A percentile compares a stretch with the other conserved stretches of the same genome.
Evolutionary conservation across 2,329 filamentous ascomycete genomes (phyloP).

Genomic region (Penicillium aurantiogriseum): DNA sequence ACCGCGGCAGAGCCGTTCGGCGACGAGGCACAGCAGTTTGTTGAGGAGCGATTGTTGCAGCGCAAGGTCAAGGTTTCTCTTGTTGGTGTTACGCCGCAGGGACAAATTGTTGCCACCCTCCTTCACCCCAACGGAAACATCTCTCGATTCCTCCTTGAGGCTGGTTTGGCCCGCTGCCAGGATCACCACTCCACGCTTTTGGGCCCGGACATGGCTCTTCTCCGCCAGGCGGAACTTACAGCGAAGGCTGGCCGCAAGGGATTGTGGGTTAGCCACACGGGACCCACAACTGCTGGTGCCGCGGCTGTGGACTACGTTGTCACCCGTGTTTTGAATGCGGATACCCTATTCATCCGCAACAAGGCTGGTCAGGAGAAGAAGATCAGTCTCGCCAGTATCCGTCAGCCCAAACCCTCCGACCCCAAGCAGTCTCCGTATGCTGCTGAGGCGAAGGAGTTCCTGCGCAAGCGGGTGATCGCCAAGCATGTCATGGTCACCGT

Average conservation of each 20-base stretch:
- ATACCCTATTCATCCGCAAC: conserved; percentile 82
- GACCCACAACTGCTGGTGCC: conserved; percentile 58
- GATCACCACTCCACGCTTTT: conserved; percentile 95
- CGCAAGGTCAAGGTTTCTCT: conserved; percentile 79
- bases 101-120: conserved; percentile 83
- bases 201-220: conserved; percentile 78
- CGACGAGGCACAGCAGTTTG: conserved; percentile 82
- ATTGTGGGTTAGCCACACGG: conserved; percentile 77
- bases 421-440: conserved; percentile 83
- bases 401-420: conserved; percentile 87
- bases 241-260: conserved; percentile 76
- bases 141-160: conserved; percentile 82
- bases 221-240: conserved; percentile 81
- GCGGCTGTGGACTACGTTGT: conserved; percentile 74
- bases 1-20: conserved; percentile 86
- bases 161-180: conserved; percentile 86
- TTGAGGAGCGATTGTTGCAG: conserved; percentile 82
- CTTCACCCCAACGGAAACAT: conserved; percentile 91
- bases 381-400: conserved; percentile 86
- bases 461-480: conserved; percentile 90
- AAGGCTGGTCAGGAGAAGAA: conserved; percentile 85
- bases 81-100: conserved; percentile 83
- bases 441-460: conserved; percentile 92
- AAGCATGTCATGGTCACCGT: conserved; percentile 89
- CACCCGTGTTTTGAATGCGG: conserved; percentile 79